These are phyloP conservation scores for Geotrichum carabidarum DNA, from an alignment of 1,139 yeast species.

Conservation along the genomic window DNA sequence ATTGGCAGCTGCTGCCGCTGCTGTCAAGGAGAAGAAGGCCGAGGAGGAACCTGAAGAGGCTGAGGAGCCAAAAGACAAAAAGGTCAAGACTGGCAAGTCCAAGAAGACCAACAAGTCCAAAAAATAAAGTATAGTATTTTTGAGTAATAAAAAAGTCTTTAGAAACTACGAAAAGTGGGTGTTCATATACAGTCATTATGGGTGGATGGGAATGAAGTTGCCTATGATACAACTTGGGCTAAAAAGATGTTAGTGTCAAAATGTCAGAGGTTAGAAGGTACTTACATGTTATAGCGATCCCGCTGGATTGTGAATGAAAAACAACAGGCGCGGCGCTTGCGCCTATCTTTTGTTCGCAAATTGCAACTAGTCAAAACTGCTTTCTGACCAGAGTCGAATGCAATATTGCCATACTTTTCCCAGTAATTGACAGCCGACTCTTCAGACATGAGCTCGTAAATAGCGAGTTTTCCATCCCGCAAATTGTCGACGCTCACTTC, in stretches of 20 bases:
- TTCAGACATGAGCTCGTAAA: conserved; percentile 91
- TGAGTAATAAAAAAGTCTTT: background rate
- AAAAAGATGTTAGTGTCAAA: background rate
- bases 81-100: background rate
- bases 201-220: conserved; percentile 80
- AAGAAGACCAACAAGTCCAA: background rate
- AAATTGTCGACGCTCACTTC: conserved; percentile 90
- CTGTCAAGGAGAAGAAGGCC: conserved; percentile 15
- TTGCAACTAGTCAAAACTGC: conserved; percentile 92
- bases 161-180: conserved; percentile 4
- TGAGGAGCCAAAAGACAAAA: background rate
- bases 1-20: conserved; percentile 20
- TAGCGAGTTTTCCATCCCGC: conserved; percentile 87
- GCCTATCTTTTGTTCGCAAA: conserved; percentile 76
- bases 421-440: conserved; percentile 97
- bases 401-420: conserved; percentile 96
- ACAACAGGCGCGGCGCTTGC: conserved; percentile 79
- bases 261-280: background rate
- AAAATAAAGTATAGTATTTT: background rate
- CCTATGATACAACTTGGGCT: conserved; percentile 92
- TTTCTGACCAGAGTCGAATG: conserved; percentile 92
- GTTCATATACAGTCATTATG: conserved; percentile 17
- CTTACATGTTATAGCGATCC: conserved; percentile 73
- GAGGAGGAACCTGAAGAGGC: background rate
- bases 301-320: conserved; percentile 91